phyloP scores from a whole-genome alignment of 768 basidiomycete genomes.

The Pulveroboletus sp. region DNA sequence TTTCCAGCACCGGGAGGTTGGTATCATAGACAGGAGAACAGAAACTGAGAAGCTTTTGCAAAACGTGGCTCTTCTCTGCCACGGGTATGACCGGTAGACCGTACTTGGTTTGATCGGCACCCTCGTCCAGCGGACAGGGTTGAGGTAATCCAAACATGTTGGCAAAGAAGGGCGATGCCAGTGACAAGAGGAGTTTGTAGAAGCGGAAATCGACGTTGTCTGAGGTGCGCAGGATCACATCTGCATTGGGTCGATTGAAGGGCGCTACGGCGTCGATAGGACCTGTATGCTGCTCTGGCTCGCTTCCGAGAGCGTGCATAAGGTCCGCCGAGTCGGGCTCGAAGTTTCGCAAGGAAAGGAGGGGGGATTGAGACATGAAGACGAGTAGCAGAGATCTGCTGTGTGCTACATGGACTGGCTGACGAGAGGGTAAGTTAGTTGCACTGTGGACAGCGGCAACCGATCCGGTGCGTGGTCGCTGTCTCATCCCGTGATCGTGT shows the following conservation, averaged over 20 bases:
- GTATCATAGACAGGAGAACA: conserved; percentile 48
- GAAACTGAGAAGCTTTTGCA: conserved; percentile 42
- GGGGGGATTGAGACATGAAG: conserved; percentile 16
- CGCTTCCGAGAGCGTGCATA: not conserved
- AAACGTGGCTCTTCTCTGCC: conserved; percentile 41
- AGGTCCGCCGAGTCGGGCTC: conserved; percentile 6
- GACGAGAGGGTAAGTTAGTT: conserved; percentile 2
- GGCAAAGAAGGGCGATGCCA: conserved; percentile 58
- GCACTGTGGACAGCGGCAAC: not conserved
- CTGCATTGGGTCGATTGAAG: conserved; percentile 48
- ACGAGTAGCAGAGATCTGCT: not conserved
- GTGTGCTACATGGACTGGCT: conserved; percentile 12
- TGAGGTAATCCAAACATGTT: conserved; percentile 54
- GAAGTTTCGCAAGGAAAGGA: conserved; percentile 2
- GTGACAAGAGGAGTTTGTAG: conserved; percentile 51
- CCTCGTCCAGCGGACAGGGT: conserved; percentile 29
- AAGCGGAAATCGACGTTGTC: conserved; percentile 52
- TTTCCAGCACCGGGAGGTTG: conserved; percentile 31
- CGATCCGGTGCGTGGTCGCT: not conserved
- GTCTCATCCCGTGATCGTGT: too few relatives aligned
- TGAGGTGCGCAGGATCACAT: conserved; percentile 54
- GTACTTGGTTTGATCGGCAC: conserved; percentile 30
- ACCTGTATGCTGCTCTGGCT: conserved; percentile 3
- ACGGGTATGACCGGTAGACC: conserved; percentile 46
- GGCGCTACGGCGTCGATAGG: conserved; percentile 35